phyloP scores from a whole-genome alignment of 768 basidiomycete species.

The Ramaria sp. region DNA sequence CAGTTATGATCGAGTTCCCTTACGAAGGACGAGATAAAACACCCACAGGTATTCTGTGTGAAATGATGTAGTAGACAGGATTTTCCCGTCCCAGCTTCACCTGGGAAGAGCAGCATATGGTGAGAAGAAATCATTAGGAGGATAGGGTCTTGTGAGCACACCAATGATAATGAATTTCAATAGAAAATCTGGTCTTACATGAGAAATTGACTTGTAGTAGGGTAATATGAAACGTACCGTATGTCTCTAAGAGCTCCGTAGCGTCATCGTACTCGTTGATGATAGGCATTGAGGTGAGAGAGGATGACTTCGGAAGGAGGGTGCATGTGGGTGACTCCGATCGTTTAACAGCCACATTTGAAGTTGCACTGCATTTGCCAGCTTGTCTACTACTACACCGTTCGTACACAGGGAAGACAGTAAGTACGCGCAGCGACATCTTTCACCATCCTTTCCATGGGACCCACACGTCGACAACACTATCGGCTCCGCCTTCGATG shows the following conservation, averaged over 20 bases:
- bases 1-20: slow-evolving; percentile 3
- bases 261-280: slow-evolving; percentile 70
- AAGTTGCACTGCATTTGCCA: background rate
- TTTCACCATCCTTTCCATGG: slow-evolving; percentile 83
- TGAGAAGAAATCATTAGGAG: background rate
- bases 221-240: slow-evolving; percentile 42
- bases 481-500: slow-evolving; percentile 32
- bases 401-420: background rate
- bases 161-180: slow-evolving; percentile 99
- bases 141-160: slow-evolving; percentile 22
- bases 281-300: slow-evolving; percentile 33
- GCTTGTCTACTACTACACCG: too few relatives aligned
- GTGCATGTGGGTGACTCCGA: slow-evolving; percentile 11
- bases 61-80: slow-evolving; percentile 95
- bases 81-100: slow-evolving; percentile 96
- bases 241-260: slow-evolving; percentile 89
- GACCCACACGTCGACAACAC: slow-evolving; percentile 74
- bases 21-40: slow-evolving; percentile 8
- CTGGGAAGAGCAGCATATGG: slow-evolving; percentile 27
- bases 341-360: background rate
- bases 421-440: background rate
- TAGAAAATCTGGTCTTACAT: slow-evolving; percentile 63
- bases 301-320: background rate
- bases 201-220: background rate
- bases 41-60: slow-evolving; percentile 88